Percentiles rank a stretch among this genome's conserved stretches.
These are phyloP conservation scores for Fusarium nanum DNA, from an alignment of 2,329 filamentous ascomycete species.

Conservation along the genomic window DNA sequence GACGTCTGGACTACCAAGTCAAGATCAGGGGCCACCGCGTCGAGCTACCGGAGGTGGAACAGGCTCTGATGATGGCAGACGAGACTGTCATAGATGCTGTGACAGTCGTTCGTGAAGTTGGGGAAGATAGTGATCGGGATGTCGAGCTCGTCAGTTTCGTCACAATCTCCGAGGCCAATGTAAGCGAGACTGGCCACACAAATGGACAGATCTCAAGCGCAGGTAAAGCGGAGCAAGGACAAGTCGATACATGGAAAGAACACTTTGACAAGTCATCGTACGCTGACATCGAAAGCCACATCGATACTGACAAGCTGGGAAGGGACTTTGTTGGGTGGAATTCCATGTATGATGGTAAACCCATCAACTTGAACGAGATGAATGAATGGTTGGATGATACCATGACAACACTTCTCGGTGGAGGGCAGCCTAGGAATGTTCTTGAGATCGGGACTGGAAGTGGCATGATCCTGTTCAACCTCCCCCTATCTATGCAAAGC, in stretches of 20 bases:
- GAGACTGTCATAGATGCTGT: background rate
- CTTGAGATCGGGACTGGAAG: constrained; percentile 44
- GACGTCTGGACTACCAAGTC: constrained; percentile 43
- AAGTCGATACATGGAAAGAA: constrained; percentile 5
- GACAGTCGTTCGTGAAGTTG: background rate
- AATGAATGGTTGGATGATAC: constrained; percentile 46
- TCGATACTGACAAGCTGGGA: constrained; percentile 25
- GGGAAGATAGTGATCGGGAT: background rate
- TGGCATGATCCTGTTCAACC: constrained; percentile 47
- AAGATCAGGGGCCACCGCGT: constrained; percentile 50
- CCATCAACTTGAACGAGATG: constrained; percentile 35
- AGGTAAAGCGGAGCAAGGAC: background rate
- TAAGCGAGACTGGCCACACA: background rate
- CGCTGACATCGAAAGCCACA: constrained; percentile 13
- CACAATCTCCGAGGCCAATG: background rate
- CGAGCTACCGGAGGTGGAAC: constrained; percentile 48
- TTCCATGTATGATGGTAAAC: constrained; percentile 44
- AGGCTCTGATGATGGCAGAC: background rate
- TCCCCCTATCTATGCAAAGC: constrained; percentile 18
- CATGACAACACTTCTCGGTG: constrained; percentile 22
- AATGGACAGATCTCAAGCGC: background rate
- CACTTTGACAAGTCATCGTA: constrained; percentile 30
- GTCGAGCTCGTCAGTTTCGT: background rate
- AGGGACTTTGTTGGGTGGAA: constrained; percentile 44
- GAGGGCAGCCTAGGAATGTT: constrained; percentile 1